Base-by-base conservation (phyloP, 352 stramenopile species). In the Pythium periplocum region DNA sequence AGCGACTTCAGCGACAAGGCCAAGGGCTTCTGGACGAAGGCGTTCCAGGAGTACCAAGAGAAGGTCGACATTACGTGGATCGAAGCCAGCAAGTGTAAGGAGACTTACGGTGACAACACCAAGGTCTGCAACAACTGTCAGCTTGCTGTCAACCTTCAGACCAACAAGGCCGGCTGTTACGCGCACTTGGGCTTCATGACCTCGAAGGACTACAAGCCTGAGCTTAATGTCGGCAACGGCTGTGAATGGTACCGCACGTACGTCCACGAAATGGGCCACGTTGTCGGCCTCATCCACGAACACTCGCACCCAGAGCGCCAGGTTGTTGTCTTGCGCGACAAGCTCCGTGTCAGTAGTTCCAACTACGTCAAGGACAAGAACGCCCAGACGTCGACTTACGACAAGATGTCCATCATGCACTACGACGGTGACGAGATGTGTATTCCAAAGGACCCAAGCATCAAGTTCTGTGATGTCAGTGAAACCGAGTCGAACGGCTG, bases 391-490 rank as follows among this genome's bases (percentile, higher is more conserved):
- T 17, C 37, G 4, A 11, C n/a, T 17, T 61, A 65, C 44, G 40
- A 56, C 37, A 26, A n/a, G 9, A 26, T 11, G 4, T 65, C 58
- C 6, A 53, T 65, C 52, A 65, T 65, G 58, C 58, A 65, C 48
- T 65, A 65, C 36, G 41, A 45, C 26, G 52, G 26, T 12, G 52
- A 45, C 8, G 47, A 40, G 7, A 17, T 65, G 45, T 65, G 58
- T 39, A 48, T 65, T 34, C 58, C 58, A 2, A 50, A 50, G 41
- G 31, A 55, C 26, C 37, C 26, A 7, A 30, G 6, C n/a, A 6
- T 36, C 4, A 47, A 48, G 4, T 55, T 48, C 49, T 55, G 49
- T 32, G 49, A 55, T 32, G 33, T 55, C 37, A 48, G 9, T 6
- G 31, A 55, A 12, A 38, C 10, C 8, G 38, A 35, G 6, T 17